Conservation (phyloP, 2,329 filamentous ascomycete genomes). For the Penicillium carneum region DNA sequence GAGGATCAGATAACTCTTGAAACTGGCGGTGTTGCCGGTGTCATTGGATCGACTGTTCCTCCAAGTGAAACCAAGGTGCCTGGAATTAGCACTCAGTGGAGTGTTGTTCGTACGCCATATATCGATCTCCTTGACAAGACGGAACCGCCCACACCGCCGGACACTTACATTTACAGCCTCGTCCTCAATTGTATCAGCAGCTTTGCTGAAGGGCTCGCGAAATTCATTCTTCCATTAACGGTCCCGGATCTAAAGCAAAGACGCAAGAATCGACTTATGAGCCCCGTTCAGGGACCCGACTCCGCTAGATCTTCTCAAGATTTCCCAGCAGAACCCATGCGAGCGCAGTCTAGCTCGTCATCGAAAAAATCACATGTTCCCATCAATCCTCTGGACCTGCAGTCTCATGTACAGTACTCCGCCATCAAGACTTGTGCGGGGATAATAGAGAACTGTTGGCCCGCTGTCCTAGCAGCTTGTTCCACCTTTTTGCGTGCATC, state of each 20-base stretch:
- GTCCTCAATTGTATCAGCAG: conserved; percentile 87
- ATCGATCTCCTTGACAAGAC: conserved; percentile 94
- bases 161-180: conserved; percentile 91
- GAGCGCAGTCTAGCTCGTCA: conserved; percentile 33
- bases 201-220: conserved; percentile 89
- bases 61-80: conserved; percentile 70
- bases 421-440: conserved; percentile 79
- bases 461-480: conserved; percentile 89
- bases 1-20: conserved; percentile 88
- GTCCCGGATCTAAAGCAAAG: conserved; percentile 73
- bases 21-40: conserved; percentile 83
- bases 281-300: conserved; percentile 48
- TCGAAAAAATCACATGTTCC: conserved; percentile 57
- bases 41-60: conserved; percentile 76
- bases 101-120: conserved; percentile 81
- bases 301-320: conserved; percentile 40
- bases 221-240: conserved; percentile 89
- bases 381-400: conserved; percentile 79
- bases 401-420: conserved; percentile 72
- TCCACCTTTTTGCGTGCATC: conserved; percentile 94
- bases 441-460: conserved; percentile 93
- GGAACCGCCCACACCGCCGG: conserved; percentile 80
- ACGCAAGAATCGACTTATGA: conserved; percentile 51
- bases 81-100: conserved; percentile 92
- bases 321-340: conserved; percentile 41